Evolutionary conservation across 2,329 filamentous ascomycete genomes (phyloP), one percentile per base, ranked within the genome.

Genomic region (Colletotrichum gloeosporioides): DNA sequence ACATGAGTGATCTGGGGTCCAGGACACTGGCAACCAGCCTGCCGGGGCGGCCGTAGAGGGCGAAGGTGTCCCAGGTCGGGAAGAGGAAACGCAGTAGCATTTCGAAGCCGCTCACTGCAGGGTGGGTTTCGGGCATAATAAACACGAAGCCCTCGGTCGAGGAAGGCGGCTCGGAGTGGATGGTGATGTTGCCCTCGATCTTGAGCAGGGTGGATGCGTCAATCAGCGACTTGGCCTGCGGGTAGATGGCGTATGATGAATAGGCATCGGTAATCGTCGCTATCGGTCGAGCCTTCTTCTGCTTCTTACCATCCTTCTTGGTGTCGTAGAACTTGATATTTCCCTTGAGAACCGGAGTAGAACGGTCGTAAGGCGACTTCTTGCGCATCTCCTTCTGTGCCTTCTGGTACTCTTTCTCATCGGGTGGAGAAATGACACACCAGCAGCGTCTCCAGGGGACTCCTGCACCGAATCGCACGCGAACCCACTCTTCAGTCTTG

Each of bases 401-500:
- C 83, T 95, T 98, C 79, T 93, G 92, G 79, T 93, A 93, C 80
- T 98, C 95, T 87, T 99, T 99, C 86, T 99, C 96, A 81, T 98
- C 95, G 0, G 97, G 96, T 4, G 96, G 97, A 8, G 92, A 92
- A 74, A 99, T 95, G 70, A 99, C 96, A 84, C 96, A 98, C 96
- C 96, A 99, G 85, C 96, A 99, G 53, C 96, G 93, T 82, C 95
- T 93, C 97, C 97, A 99, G 0, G 96, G 96, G 12, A 97, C 98
- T 63, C 97, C 97, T 36, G 97, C 96, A 55, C 97, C 97, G 81
- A 99, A 99, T 76, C 97, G 91, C 68, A 99, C 97, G 78, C 97
- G 91, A 22, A 96, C 96, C 97, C 97, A 99, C 82, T 98, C 96
- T 83, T 98, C 96, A 55, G 95, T 92, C 80, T 93, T 93, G 80